Evolutionary conservation across 2,329 filamentous ascomycete species (phyloP).

Genomic region (Nothophoma quercina): DNA sequence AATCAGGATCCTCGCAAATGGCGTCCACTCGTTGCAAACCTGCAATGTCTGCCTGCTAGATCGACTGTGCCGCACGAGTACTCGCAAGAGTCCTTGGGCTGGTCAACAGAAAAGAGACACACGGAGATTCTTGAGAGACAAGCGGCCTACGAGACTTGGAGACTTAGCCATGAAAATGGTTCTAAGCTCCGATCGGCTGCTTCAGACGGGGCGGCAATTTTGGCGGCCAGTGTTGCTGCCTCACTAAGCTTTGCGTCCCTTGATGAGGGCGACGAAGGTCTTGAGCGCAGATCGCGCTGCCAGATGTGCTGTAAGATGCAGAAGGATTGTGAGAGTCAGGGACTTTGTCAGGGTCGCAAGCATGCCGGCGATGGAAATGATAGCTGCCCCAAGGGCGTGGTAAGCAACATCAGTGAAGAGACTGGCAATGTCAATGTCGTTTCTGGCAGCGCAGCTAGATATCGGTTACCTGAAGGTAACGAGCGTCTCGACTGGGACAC

Average conservation of each 20-base stretch:
- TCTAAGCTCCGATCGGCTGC: too few relatives aligned
- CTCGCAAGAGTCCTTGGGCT: neutral
- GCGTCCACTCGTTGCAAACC: neutral
- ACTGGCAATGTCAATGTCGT: neutral
- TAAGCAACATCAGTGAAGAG: slow-evolving; percentile 77
- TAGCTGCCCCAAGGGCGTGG: slow-evolving; percentile 95
- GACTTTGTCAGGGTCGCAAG: slow-evolving; percentile 92
- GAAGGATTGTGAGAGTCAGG: slow-evolving; percentile 96
- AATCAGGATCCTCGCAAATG: neutral
- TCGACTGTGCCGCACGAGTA: neutral
- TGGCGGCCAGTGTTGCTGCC: slow-evolving; percentile 57
- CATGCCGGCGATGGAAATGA: slow-evolving; percentile 93
- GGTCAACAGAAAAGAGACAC: neutral
- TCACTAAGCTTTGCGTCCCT: slow-evolving; percentile 68
- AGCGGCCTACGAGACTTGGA: neutral
- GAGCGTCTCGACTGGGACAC: slow-evolving; percentile 37
- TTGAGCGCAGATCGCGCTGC: slow-evolving; percentile 96
- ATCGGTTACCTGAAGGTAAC: slow-evolving; percentile 20
- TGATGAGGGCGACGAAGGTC: slow-evolving; percentile 78
- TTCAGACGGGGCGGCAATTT: neutral
- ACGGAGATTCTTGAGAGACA: neutral
- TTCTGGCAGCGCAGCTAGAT: neutral
- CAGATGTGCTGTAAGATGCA: slow-evolving; percentile 99
- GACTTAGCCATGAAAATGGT: too few relatives aligned
- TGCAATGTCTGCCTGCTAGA: too few relatives aligned